A percentile compares a stretch with the other conserved stretches of the same genome.
These are phyloP conservation scores for Pestalotiopsis sp. DNA, from an alignment of 2,329 filamentous ascomycete genomes.

Conservation along the genomic window DNA sequence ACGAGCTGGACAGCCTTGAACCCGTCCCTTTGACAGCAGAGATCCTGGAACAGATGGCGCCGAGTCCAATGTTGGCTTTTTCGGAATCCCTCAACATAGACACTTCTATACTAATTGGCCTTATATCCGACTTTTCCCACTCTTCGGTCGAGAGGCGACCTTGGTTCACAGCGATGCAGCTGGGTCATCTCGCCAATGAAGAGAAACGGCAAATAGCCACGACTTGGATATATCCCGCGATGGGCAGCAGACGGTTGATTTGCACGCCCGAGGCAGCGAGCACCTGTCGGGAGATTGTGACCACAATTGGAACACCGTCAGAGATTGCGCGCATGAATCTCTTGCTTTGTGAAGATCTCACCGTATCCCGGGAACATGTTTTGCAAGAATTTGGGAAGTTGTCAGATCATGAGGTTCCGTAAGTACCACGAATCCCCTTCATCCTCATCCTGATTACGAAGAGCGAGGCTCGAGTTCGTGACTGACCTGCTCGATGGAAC, in stretches of 20 bases:
- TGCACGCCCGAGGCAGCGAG: slow-evolving; percentile 68
- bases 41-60: slow-evolving; percentile 29
- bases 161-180: slow-evolving; percentile 58
- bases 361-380: background rate
- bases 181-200: slow-evolving; percentile 69
- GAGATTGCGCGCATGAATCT: slow-evolving; percentile 65
- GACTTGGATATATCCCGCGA: slow-evolving; percentile 63
- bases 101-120: slow-evolving; percentile 71
- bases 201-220: slow-evolving; percentile 58
- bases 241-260: slow-evolving; percentile 58
- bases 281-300: slow-evolving; percentile 67
- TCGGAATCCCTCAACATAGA: slow-evolving; percentile 56
- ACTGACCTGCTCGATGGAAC: background rate
- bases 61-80: slow-evolving; percentile 28
- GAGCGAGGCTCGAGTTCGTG: background rate
- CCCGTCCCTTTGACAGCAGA: slow-evolving; percentile 21
- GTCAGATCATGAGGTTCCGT: slow-evolving; percentile 4
- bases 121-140: slow-evolving; percentile 76
- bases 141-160: slow-evolving; percentile 35
- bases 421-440: background rate
- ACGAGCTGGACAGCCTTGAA: slow-evolving; percentile 18
- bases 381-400: background rate
- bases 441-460: background rate
- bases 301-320: slow-evolving; percentile 62
- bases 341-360: slow-evolving; percentile 45